Conservation (phyloP, 2,329 filamentous ascomycete genomes). For the Parascedosporium putredinis region DNA sequence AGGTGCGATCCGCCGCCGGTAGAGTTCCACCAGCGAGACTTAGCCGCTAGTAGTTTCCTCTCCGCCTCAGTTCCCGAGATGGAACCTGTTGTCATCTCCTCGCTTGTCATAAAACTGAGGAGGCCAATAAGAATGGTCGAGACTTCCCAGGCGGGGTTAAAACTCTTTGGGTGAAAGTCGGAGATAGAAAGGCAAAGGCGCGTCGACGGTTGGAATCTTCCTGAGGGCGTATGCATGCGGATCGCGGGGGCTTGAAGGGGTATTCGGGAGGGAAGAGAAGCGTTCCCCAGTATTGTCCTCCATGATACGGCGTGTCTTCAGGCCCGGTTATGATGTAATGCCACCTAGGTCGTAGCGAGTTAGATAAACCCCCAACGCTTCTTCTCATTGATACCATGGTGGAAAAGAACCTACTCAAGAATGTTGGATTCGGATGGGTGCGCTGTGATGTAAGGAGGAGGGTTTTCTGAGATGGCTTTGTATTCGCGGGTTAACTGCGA, state of each 20-base stretch:
- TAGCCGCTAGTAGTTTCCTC: slow-evolving; percentile 63
- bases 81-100: slow-evolving; percentile 96
- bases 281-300: slow-evolving; percentile 97
- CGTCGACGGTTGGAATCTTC: slow-evolving; percentile 87
- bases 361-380: too few relatives aligned
- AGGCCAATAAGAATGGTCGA: slow-evolving; percentile 92
- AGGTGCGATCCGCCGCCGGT: slow-evolving; percentile 73
- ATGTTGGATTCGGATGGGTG: slow-evolving; percentile 89
- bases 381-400: too few relatives aligned
- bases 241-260: slow-evolving; percentile 92
- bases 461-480: slow-evolving; percentile 57
- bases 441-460: slow-evolving; percentile 78
- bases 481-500: slow-evolving; percentile 49
- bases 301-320: slow-evolving; percentile 85
- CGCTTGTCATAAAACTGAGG: slow-evolving; percentile 94
- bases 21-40: slow-evolving; percentile 91
- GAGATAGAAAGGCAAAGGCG: slow-evolving; percentile 90
- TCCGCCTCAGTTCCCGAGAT: slow-evolving; percentile 69
- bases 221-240: slow-evolving; percentile 96
- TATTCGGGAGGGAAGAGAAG: slow-evolving; percentile 93
- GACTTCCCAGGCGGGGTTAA: slow-evolving; percentile 98
- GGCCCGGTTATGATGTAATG: slow-evolving; percentile 94
- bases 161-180: slow-evolving; percentile 95
- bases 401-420: slow-evolving; percentile 54
- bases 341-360: slow-evolving; percentile 47